phyloP scores from a whole-genome alignment of 345 rosid genomes.

The Brassica juncea region DNA sequence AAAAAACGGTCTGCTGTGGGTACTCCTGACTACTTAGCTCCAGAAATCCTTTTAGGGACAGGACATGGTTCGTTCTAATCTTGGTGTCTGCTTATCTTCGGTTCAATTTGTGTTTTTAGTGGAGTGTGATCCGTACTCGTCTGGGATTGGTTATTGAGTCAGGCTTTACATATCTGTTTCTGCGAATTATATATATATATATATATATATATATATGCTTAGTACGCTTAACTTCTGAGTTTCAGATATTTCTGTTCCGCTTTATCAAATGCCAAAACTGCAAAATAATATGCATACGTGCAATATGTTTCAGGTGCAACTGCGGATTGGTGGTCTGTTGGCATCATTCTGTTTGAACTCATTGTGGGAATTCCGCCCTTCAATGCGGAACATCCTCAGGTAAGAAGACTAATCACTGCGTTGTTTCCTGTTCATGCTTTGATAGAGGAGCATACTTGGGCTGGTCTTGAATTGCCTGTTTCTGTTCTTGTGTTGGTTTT shows the following conservation, averaged over 20 bases:
- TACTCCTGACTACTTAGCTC: neutral
- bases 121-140: neutral
- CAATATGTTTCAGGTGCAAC: slow-evolving; percentile 67
- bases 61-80: slow-evolving; percentile 38
- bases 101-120: slow-evolving; percentile 15
- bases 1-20: slow-evolving; percentile 48
- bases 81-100: slow-evolving; percentile 7
- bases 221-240: neutral
- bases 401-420: slow-evolving; percentile 20
- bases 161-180: neutral
- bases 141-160: slow-evolving; percentile 20
- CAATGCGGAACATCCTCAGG: slow-evolving; percentile 70
- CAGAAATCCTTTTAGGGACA: slow-evolving; percentile 2
- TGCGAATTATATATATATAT: slow-evolving; percentile 7
- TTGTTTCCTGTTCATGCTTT: slow-evolving; percentile 24
- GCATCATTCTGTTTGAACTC: slow-evolving; percentile 86
- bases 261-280: slow-evolving; percentile 17
- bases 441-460: neutral
- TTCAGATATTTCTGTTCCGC: slow-evolving; percentile 16
- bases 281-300: neutral
- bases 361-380: slow-evolving; percentile 99
- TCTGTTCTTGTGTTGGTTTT: neutral
- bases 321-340: slow-evolving; percentile 99
- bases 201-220: slow-evolving; percentile 3
- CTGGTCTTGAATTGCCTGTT: neutral